Percentiles rank a stretch among this genome's conserved stretches.
phyloP scores from a whole-genome alignment of 495 filamentous ascomycete species.

The Podospora conica region DNA sequence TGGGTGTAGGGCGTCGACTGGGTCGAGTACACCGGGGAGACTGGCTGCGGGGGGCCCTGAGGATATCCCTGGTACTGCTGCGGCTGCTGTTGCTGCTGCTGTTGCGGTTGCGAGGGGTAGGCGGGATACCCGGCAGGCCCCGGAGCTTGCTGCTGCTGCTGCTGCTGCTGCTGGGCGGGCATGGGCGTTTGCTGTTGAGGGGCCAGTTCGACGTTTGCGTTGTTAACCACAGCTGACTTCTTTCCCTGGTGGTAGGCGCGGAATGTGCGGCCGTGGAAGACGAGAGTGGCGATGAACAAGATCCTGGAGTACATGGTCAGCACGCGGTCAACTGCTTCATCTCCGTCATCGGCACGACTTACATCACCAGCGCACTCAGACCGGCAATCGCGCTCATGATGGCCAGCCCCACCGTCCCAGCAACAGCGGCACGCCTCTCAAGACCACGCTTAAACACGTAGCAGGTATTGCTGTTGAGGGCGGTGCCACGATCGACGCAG shows the following conservation, averaged over 20 bases:
- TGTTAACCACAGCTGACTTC: slow-evolving; percentile 21
- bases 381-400: slow-evolving; percentile 38
- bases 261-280: slow-evolving; percentile 38
- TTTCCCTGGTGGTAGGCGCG: slow-evolving; percentile 29
- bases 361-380: slow-evolving; percentile 37
- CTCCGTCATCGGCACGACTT: slow-evolving; percentile 3
- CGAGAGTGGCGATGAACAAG: slow-evolving; percentile 41
- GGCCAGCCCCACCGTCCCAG: slow-evolving; percentile 22
- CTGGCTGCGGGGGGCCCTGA: not conserved
- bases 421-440: slow-evolving; percentile 25
- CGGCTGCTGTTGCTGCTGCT: not conserved
- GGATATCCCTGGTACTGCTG: slow-evolving; percentile 3
- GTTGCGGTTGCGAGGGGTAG: slow-evolving; percentile 18
- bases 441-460: slow-evolving; percentile 19
- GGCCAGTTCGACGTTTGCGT: slow-evolving; percentile 32
- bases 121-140: slow-evolving; percentile 21
- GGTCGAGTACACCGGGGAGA: not conserved
- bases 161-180: slow-evolving; percentile 1
- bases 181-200: slow-evolving; percentile 24
- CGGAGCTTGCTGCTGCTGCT: slow-evolving; percentile 17
- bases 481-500: slow-evolving; percentile 37
- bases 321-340: not conserved
- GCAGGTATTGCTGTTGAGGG: slow-evolving; percentile 34
- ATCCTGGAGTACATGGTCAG: slow-evolving; percentile 21
- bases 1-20: slow-evolving; percentile 4